phyloP scores from a whole-genome alignment of 1,284 basidiomycete genomes.

The Kwoniella shivajii region DNA sequence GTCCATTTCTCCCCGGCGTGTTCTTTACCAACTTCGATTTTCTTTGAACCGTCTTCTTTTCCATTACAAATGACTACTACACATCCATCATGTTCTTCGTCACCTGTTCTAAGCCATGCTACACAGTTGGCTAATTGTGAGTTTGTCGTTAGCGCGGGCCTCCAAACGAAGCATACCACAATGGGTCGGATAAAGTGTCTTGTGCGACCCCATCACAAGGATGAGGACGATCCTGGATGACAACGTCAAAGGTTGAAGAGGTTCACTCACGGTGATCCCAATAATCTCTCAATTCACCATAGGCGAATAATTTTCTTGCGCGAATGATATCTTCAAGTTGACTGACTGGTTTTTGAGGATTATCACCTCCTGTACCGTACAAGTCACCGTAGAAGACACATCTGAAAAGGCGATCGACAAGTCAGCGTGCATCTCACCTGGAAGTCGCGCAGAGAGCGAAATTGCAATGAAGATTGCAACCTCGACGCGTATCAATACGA shows the following conservation, averaged over 20 bases:
- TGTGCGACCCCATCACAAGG: no score
- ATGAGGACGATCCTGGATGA: no score
- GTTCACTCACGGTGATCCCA: slow-evolving; percentile 59
- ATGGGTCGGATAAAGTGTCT: no score
- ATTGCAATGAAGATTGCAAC: neutral
- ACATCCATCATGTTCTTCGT: slow-evolving; percentile 58
- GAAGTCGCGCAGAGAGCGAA: neutral
- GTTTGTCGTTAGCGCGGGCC: no score
- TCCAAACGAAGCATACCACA: no score
- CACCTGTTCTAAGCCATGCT: slow-evolving; percentile 60
- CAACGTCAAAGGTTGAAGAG: no score
- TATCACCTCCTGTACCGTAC: slow-evolving; percentile 59
- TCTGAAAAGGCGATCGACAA: no score
- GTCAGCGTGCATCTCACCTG: neutral
- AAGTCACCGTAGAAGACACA: slow-evolving; percentile 93
- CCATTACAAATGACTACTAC: slow-evolving; percentile 56
- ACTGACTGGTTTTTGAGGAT: slow-evolving; percentile 55
- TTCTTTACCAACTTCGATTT: slow-evolving; percentile 59
- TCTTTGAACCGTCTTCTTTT: slow-evolving; percentile 54
- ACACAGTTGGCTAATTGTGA: slow-evolving; percentile 49
- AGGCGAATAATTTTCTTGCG: slow-evolving; percentile 59
- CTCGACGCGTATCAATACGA: neutral
- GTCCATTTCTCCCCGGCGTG: slow-evolving; percentile 62
- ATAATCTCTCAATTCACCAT: slow-evolving; percentile 59
- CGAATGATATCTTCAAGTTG: slow-evolving; percentile 60